A percentile compares a stretch with the other conserved stretches of the same genome.
phyloP scores from a whole-genome alignment of 345 rosid species.

The Eucalyptus viminalis region DNA sequence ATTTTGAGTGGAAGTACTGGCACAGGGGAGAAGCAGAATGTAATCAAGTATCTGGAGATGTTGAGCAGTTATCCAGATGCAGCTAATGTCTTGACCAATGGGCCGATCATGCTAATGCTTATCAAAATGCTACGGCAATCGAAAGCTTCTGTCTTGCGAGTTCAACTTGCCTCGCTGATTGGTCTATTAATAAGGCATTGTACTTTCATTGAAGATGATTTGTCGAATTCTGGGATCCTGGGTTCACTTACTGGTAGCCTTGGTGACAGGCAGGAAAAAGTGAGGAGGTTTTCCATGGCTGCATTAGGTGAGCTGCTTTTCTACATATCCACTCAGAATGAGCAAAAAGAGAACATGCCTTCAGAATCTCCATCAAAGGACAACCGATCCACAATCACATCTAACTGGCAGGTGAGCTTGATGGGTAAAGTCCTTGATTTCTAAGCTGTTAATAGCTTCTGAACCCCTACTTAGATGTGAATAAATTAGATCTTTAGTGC shows the following conservation, averaged over 20 bases:
- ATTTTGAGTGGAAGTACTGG: slow-evolving; percentile 62
- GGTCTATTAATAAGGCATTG: slow-evolving; percentile 95
- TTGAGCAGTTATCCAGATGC: slow-evolving; percentile 80
- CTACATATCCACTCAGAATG: slow-evolving; percentile 92
- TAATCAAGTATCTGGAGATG: slow-evolving; percentile 82
- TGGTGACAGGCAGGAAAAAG: slow-evolving; percentile 88
- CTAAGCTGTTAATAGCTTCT: neutral
- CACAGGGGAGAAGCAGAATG: slow-evolving; percentile 77
- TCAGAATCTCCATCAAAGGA: slow-evolving; percentile 85
- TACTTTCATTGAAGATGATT: slow-evolving; percentile 69
- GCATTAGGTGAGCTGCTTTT: slow-evolving; percentile 95
- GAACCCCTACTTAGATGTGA: neutral
- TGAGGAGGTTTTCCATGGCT: slow-evolving; percentile 93
- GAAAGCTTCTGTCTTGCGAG: slow-evolving; percentile 79
- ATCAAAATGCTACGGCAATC: slow-evolving; percentile 87
- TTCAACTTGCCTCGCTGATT: slow-evolving; percentile 83
- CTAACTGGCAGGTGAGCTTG: slow-evolving; percentile 73
- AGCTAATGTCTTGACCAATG: slow-evolving; percentile 84
- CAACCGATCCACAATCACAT: slow-evolving; percentile 34
- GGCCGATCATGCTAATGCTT: slow-evolving; percentile 85
- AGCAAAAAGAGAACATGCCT: slow-evolving; percentile 53
- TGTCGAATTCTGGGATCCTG: slow-evolving; percentile 84
- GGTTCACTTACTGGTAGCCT: slow-evolving; percentile 87
- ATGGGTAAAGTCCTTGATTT: neutral
- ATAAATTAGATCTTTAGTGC: neutral